A percentile compares a stretch with the other conserved stretches of the same genome.
phyloP scores from a whole-genome alignment of 768 basidiomycete genomes.

The Suillus weaverae region DNA sequence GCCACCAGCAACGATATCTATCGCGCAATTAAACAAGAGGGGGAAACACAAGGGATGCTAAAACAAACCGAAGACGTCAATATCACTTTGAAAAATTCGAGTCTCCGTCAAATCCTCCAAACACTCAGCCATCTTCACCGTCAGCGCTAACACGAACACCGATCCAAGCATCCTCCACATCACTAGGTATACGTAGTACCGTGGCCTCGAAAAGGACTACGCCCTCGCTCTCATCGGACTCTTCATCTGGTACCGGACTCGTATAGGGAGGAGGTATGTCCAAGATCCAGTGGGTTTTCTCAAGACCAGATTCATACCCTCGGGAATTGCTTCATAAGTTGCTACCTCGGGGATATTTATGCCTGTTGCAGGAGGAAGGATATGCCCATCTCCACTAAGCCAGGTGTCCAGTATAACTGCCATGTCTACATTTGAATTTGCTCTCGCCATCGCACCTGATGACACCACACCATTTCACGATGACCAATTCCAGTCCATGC shows the following conservation, averaged over 20 bases:
- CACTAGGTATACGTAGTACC: constrained; percentile 26
- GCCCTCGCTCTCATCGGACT: constrained; percentile 74
- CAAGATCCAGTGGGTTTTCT: constrained; percentile 41
- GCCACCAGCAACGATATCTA: constrained; percentile 43
- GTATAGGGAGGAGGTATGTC: constrained; percentile 52
- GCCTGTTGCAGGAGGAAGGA: constrained; percentile 33
- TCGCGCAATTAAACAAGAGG: constrained; percentile 14
- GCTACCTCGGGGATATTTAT: constrained; percentile 16
- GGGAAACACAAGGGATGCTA: constrained; percentile 8
- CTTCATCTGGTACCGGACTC: constrained; percentile 63
- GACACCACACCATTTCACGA: constrained; percentile 97
- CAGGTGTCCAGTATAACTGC: constrained; percentile 56
- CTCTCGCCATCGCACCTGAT: constrained; percentile 90
- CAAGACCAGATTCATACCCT: constrained; percentile 42
- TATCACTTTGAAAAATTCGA: constrained; percentile 32
- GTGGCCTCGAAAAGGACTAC: constrained; percentile 62
- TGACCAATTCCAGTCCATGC: constrained; percentile 96
- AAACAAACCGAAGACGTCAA: constrained; percentile 44
- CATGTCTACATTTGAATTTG: constrained; percentile 26
- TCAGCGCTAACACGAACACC: constrained; percentile 51
- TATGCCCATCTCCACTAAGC: constrained; percentile 60
- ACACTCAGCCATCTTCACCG: constrained; percentile 62
- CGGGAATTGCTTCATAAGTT: constrained; percentile 39
- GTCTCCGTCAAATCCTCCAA: constrained; percentile 50
- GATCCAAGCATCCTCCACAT: constrained; percentile 40